Conservation (phyloP, 352 stramenopile species). For the Globisporangium abappressorium region DNA sequence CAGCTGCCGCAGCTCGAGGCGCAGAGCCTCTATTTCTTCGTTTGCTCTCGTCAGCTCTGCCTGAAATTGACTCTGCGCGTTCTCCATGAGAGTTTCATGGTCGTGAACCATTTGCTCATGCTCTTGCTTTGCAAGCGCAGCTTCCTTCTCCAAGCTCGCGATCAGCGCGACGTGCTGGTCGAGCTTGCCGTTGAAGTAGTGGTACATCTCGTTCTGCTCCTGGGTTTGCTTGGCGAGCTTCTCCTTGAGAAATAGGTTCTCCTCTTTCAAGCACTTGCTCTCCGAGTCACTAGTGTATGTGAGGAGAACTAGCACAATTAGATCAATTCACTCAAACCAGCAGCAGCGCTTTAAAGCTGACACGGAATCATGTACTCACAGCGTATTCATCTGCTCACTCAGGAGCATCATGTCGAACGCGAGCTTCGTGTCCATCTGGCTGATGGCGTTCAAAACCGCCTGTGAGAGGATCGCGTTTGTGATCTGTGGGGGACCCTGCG, state of each 20-base stretch:
- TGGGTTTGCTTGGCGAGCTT: slow-evolving; percentile 35
- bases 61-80: slow-evolving; percentile 14
- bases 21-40: slow-evolving; percentile 22
- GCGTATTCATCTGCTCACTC: slow-evolving; percentile 40
- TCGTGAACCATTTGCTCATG: slow-evolving; percentile 18
- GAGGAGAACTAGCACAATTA: not conserved
- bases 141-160: slow-evolving; percentile 46
- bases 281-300: slow-evolving; percentile 24
- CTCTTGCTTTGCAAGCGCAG: slow-evolving; percentile 22
- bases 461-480: slow-evolving; percentile 46
- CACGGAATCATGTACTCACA: slow-evolving; percentile 12
- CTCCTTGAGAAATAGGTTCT: slow-evolving; percentile 47
- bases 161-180: slow-evolving; percentile 77
- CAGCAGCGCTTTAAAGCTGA: not conserved
- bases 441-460: slow-evolving; percentile 40
- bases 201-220: slow-evolving; percentile 84
- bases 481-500: slow-evolving; percentile 6
- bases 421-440: slow-evolving; percentile 47
- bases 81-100: slow-evolving; percentile 18
- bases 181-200: slow-evolving; percentile 84
- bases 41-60: slow-evolving; percentile 19
- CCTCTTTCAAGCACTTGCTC: slow-evolving; percentile 36
- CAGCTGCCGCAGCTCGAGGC: slow-evolving; percentile 44
- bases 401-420: slow-evolving; percentile 69
- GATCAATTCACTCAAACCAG: not conserved